Percentiles rank a stretch among this genome's conserved stretches.
These are phyloP conservation scores for Pichia rugopelliculosa DNA, from an alignment of 805 yeast genomes.

Conservation along the genomic window DNA sequence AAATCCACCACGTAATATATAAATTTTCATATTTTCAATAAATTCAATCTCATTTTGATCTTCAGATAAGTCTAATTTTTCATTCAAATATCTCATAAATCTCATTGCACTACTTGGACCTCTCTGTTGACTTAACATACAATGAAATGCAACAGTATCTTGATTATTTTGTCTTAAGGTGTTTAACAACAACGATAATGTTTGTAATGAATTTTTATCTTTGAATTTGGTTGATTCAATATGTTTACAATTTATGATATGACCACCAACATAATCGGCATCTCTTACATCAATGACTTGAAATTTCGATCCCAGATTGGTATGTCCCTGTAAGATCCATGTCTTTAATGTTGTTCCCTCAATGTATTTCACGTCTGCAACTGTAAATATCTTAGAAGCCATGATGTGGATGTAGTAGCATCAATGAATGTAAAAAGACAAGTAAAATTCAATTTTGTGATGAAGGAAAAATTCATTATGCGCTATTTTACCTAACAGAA, in stretches of 20 bases:
- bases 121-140: constrained; percentile 84
- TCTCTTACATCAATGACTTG: constrained; percentile 81
- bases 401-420: neutral
- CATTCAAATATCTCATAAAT: constrained; percentile 42
- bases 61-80: constrained; percentile 18
- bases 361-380: constrained; percentile 40
- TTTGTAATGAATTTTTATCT: constrained; percentile 19
- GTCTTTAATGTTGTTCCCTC: constrained; percentile 37
- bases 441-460: too few relatives aligned
- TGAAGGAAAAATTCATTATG: too few relatives aligned
- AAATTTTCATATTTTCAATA: constrained; percentile 39
- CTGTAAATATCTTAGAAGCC: constrained; percentile 13
- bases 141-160: constrained; percentile 71
- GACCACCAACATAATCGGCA: constrained; percentile 73
- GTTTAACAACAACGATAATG: constrained; percentile 30
- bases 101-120: constrained; percentile 81
- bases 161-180: constrained; percentile 23
- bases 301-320: constrained; percentile 35
- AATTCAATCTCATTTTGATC: constrained; percentile 22
- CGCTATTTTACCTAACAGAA: too few relatives aligned
- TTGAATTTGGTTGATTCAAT: constrained; percentile 45
- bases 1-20: constrained; percentile 81
- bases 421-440: neutral
- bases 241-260: constrained; percentile 48
- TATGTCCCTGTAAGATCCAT: constrained; percentile 38